Evolutionary conservation across 73 alveolate species (phyloP), one percentile per base, ranked within the genome.

Genomic region (Tetrahymena malaccensis): DNA sequence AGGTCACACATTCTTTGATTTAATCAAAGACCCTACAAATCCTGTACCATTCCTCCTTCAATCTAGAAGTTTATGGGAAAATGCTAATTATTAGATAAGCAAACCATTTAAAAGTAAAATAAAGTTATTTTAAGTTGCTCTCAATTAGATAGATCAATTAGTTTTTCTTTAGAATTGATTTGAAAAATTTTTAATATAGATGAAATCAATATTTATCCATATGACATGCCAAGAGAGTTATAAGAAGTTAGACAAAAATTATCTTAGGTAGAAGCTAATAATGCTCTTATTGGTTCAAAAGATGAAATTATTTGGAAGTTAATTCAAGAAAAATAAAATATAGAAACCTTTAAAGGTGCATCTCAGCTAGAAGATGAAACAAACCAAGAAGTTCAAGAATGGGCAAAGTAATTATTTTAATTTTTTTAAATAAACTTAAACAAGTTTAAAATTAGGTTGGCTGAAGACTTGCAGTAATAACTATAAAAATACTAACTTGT

Each of bases 221-320:
- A 83, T 85, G 96, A 94, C 34, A 44, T 94, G 33, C 96, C 96
- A 27, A 40, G 96, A 85, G 96, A 94, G 38, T 31, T 94, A 13
- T 85, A 94, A 85, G 95, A 94, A 94, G 55, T 85, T 34, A 94
- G 96, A 94, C 85, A 85, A 44, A 40, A 84, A 43, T 70, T 94
- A 27, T n/a, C 57, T 22, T 43, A 38, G 43, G 95, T 85, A 40
- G 56, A 57, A 12, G 96, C 96, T 40, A 40, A 83, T 34, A 35
- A 83, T 37, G 93, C 93, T 83, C 85, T 94, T 19, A 43, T 94
- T 11, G 70, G 21, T 31, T 84, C 33, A 57, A 94, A 94, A 31
- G 93, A 94, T 94, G 96, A 94, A 94, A 85, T 94, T n/a, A 94
- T 94, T 34, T 94, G 96, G 96, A 94, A 94, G 31, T 43, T 94